phyloP scores from a whole-genome alignment of 306 rosid genomes.

The Cicer chorassanicum region DNA sequence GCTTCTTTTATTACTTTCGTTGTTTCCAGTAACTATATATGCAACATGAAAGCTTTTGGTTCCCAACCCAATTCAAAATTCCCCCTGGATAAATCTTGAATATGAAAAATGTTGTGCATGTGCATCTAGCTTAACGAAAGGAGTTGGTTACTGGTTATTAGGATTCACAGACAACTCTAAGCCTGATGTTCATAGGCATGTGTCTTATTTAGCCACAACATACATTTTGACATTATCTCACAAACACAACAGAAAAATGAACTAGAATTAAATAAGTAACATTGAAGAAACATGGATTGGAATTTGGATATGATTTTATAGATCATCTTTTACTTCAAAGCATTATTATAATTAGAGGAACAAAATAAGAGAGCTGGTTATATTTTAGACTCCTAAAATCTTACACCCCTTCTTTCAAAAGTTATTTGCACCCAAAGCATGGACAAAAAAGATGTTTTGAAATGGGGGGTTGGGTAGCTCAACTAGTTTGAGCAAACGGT shows the following conservation, averaged over 20 bases:
- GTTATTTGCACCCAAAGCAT: neutral
- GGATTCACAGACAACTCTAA: slow-evolving; percentile 1
- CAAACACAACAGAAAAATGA: neutral
- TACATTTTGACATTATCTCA: neutral
- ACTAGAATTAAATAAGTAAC: neutral
- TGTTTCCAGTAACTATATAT: slow-evolving; percentile 27
- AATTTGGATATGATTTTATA: neutral
- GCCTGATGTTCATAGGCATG: slow-evolving; percentile 34
- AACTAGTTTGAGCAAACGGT: too few relatives aligned
- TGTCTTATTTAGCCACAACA: neutral
- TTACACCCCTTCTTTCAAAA: neutral
- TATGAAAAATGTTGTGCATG: neutral
- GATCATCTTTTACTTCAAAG: slow-evolving; percentile 13
- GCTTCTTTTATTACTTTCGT: neutral
- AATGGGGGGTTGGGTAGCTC: too few relatives aligned
- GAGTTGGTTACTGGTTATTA: slow-evolving; percentile 1
- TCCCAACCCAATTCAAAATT: neutral
- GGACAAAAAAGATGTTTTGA: neutral
- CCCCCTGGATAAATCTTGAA: slow-evolving; percentile 8
- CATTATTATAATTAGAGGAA: slow-evolving; percentile 27
- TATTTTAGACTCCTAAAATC: slow-evolving; percentile 21
- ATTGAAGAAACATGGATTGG: slow-evolving; percentile 17
- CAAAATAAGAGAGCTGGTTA: slow-evolving; percentile 11
- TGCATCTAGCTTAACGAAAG: neutral
- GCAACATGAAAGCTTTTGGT: neutral